These are phyloP conservation scores for Lactarius psammicola DNA, from an alignment of 768 basidiomycete species.

Conservation along the genomic window DNA sequence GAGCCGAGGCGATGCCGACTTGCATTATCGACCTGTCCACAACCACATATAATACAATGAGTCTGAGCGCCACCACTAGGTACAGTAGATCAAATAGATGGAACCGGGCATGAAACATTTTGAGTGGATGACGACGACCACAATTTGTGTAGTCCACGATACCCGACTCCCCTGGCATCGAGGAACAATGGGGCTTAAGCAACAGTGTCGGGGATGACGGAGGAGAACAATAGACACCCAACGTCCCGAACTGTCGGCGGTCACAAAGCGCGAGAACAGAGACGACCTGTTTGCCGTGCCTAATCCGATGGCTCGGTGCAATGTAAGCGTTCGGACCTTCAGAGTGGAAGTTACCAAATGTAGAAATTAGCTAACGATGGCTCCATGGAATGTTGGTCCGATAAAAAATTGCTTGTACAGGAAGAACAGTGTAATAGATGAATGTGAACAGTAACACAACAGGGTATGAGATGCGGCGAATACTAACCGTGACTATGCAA, in stretches of 20 bases:
- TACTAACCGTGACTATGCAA: slow-evolving; percentile 1
- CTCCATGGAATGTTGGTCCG: not conserved
- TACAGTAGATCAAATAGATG: not conserved
- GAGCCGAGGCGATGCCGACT: slow-evolving; percentile 9
- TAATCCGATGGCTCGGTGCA: not conserved
- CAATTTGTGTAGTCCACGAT: not conserved
- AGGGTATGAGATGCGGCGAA: not conserved
- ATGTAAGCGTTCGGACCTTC: not conserved
- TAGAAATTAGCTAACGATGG: not conserved
- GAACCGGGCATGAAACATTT: not conserved
- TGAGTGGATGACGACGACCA: not conserved
- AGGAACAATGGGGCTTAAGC: slow-evolving; percentile 6
- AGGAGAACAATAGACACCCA: slow-evolving; percentile 8
- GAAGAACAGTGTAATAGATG: not conserved
- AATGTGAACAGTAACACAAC: not conserved
- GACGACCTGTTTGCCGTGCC: not conserved
- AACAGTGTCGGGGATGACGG: slow-evolving; percentile 5
- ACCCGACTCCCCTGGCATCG: not conserved
- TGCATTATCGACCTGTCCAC: not conserved
- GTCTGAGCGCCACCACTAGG: slow-evolving; percentile 3
- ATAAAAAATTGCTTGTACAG: not conserved
- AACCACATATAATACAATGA: slow-evolving; percentile 19
- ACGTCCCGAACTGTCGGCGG: not conserved
- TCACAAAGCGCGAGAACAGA: slow-evolving; percentile 1
- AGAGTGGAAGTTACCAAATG: not conserved